phyloP scores from a whole-genome alignment of 164 flowering plant genomes.

The Protea cynaroides region DNA sequence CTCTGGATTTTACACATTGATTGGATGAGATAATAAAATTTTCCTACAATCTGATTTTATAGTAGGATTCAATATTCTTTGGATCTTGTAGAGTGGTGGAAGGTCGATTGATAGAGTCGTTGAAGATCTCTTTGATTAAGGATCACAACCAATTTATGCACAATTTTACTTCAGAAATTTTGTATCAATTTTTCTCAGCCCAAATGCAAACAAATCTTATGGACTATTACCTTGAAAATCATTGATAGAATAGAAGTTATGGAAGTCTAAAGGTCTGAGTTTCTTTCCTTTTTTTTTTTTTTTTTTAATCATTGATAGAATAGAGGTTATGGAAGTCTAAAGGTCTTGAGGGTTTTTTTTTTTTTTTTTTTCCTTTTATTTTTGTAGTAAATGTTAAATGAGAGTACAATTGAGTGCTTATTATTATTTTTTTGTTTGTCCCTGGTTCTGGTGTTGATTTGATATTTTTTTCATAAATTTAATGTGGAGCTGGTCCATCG shows the following conservation, averaged over 20 bases:
- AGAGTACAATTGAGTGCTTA: neutral
- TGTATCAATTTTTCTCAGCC: neutral
- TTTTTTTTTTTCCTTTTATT: too few species aligned
- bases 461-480: neutral
- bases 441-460: neutral
- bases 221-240: neutral
- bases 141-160: neutral
- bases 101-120: too few species aligned
- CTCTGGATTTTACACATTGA: too few species aligned
- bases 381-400: neutral
- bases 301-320: too few species aligned
- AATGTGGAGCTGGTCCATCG: neutral
- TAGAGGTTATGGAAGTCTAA: too few species aligned
- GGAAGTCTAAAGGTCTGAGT: neutral
- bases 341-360: too few species aligned
- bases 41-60: too few species aligned
- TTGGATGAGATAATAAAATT: too few species aligned
- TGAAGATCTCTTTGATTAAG: too few species aligned
- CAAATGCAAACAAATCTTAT: too few species aligned
- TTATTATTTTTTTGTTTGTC: too few species aligned
- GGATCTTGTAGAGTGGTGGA: neutral
- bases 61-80: neutral
- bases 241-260: neutral
- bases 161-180: neutral
- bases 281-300: too few species aligned